phyloP scores from a whole-genome alignment of 2,329 filamentous ascomycete species.

The Diaporthe sp. region DNA sequence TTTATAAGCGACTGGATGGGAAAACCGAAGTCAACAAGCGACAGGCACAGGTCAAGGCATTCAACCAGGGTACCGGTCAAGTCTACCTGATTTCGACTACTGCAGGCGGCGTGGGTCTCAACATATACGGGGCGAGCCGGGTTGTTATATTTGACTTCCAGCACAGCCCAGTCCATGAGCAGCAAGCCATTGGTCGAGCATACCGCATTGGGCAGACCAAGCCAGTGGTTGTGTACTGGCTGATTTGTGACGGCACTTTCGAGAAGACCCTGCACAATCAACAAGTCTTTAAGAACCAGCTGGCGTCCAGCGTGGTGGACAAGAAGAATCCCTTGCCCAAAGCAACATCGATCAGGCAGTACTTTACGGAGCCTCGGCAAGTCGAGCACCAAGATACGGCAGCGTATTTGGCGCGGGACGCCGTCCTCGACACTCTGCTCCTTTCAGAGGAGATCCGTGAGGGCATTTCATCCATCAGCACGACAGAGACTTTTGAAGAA shows the following conservation, averaged over 20 bases:
- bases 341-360: slow-evolving; percentile 69
- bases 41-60: slow-evolving; percentile 74
- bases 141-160: slow-evolving; percentile 88
- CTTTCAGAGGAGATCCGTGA: slow-evolving; percentile 51
- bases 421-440: slow-evolving; percentile 67
- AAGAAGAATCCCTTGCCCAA: slow-evolving; percentile 81
- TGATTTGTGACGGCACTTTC: slow-evolving; percentile 83
- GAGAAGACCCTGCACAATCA: slow-evolving; percentile 82
- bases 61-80: slow-evolving; percentile 71
- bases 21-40: slow-evolving; percentile 68
- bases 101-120: slow-evolving; percentile 86
- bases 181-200: slow-evolving; percentile 88
- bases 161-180: slow-evolving; percentile 85
- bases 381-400: slow-evolving; percentile 66
- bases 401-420: slow-evolving; percentile 73
- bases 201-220: slow-evolving; percentile 89
- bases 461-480: slow-evolving; percentile 69
- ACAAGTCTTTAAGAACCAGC: slow-evolving; percentile 84
- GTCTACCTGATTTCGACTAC: slow-evolving; percentile 87
- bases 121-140: slow-evolving; percentile 86
- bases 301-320: slow-evolving; percentile 86
- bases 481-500: slow-evolving; percentile 80
- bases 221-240: slow-evolving; percentile 86
- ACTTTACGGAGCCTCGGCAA: slow-evolving; percentile 71
- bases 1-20: slow-evolving; percentile 77